Base-by-base conservation (phyloP, 1,284 basidiomycete genomes). In the Rhodofomes roseus region DNA sequence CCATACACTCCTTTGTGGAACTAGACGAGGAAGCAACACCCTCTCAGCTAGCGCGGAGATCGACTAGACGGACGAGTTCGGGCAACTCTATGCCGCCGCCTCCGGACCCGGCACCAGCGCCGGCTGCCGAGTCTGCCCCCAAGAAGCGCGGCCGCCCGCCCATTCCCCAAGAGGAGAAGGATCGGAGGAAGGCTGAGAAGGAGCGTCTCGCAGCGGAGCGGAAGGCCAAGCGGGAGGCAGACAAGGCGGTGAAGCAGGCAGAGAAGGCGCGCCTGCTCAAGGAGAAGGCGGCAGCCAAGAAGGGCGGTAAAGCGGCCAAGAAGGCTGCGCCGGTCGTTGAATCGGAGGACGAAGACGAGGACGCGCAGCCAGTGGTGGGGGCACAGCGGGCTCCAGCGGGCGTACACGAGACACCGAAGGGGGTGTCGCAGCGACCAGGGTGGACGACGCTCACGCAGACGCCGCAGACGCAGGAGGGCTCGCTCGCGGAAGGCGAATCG, bases 121-220 rank as follows among this genome's bases (percentile, higher is more conserved):
- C 61, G 18, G 56, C 54, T 34, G 43, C 56, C n/a, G 37, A 27
- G 31, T 23, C 63, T 34, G 55, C 62, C 1, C 62, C 62, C 14
- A 70, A 69, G 56, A 65, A 65, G 20, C 67, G 70, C 2, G 68
- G 69, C 1, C 63, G 70, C 4, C 64, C 59, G 3, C 65, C 63
- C 9, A 54, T 72, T 18, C 60, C 69, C 1, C 67, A 62, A 16
- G 71, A 73, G 37, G 70, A 73, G 58, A 74, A 70, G 53, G 73
- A 68, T 1, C 61, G 63, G 57, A 70, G 63, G 61, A 59, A 70
- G 50, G 68, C 67, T 0, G 62, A 66, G 54, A 67, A 65, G 23
- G 70, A 67, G 23, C 53, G 62, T 20, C 66, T 70, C 55, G 64
- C 70, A 8, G 68, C 66, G 11, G 70, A 71, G 59, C 69, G 69